These are phyloP conservation scores for Emergomyces africanus DNA, from an alignment of 2,329 filamentous ascomycete species.

Conservation along the genomic window DNA sequence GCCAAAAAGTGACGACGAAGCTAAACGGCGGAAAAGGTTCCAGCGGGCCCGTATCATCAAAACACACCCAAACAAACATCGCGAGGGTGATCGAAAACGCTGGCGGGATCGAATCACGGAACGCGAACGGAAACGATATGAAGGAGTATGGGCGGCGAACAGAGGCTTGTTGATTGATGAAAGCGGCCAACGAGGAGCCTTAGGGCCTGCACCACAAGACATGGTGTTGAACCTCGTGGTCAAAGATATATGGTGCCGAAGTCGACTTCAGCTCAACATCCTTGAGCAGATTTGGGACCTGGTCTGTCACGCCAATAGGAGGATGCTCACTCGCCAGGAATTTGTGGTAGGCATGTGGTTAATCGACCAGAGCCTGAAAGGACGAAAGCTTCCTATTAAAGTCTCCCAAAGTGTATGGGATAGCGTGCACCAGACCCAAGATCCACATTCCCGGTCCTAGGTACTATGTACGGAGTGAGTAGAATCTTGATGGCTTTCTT, in stretches of 20 bases:
- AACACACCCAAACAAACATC: constrained; percentile 36
- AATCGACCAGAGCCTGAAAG: constrained; percentile 36
- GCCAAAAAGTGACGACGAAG: constrained; percentile 24
- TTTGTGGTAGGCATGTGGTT: constrained; percentile 40
- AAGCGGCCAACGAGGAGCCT: constrained; percentile 5
- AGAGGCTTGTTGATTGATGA: constrained; percentile 20
- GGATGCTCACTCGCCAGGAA: constrained; percentile 31
- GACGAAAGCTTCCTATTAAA: constrained; percentile 33
- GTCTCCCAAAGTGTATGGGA: constrained; percentile 37
- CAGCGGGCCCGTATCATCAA: constrained; percentile 24
- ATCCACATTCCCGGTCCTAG: neutral
- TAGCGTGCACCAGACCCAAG: constrained; percentile 26
- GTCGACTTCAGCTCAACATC: constrained; percentile 25
- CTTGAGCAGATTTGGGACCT: constrained; percentile 36
- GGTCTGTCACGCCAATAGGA: constrained; percentile 27
- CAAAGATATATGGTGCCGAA: constrained; percentile 37
- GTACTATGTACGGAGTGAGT: neutral
- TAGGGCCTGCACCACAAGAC: constrained; percentile 19
- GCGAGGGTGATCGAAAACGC: constrained; percentile 35
- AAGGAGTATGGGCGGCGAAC: constrained; percentile 40
- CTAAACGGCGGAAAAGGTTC: constrained; percentile 18
- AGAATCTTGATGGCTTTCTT: neutral
- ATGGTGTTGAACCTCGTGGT: constrained; percentile 36
- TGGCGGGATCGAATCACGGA: constrained; percentile 34
- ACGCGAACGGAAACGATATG: constrained; percentile 35